These are phyloP conservation scores for Skeletonema marinoi DNA, from an alignment of 108 stramenopile species.

Conservation along the genomic window DNA sequence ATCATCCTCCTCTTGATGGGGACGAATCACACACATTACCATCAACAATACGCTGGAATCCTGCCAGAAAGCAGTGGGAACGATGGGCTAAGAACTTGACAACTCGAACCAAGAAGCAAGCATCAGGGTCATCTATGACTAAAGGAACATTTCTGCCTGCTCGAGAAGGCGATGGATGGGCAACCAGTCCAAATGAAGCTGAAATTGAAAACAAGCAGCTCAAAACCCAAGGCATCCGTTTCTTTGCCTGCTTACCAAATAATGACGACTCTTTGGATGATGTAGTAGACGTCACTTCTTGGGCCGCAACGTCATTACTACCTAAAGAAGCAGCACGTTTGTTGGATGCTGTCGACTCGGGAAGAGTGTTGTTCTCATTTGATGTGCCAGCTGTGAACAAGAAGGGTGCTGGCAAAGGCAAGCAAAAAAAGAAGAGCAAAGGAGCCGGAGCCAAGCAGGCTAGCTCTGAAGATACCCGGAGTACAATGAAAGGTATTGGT, in stretches of 20 bases:
- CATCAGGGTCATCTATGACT: neutral
- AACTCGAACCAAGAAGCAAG: constrained; percentile 7
- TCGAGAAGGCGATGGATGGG: constrained; percentile 10
- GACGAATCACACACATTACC: neutral
- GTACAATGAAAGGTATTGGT: constrained; percentile 7
- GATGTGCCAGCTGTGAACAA: neutral
- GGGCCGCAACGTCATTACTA: neutral
- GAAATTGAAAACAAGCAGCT: constrained; percentile 4
- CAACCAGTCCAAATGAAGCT: constrained; percentile 1
- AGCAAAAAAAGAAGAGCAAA: neutral
- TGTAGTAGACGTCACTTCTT: constrained; percentile 1
- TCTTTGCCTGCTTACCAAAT: constrained; percentile 6
- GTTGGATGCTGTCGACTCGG: neutral
- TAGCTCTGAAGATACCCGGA: neutral
- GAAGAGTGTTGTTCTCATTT: neutral
- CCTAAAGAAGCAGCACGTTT: neutral
- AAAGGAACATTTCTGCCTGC: constrained; percentile 1
- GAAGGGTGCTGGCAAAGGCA: neutral
- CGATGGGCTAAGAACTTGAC: constrained; percentile 8
- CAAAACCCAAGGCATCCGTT: neutral
- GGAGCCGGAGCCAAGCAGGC: neutral
- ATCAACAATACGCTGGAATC: constrained; percentile 2
- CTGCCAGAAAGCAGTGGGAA: neutral
- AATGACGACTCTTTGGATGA: constrained; percentile 4
- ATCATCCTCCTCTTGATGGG: neutral